A percentile compares a stretch with the other conserved stretches of the same genome.
Conservation (phyloP, 176 grass and related monocot genomes). For the Hyparrhenia diplandra region DNA sequence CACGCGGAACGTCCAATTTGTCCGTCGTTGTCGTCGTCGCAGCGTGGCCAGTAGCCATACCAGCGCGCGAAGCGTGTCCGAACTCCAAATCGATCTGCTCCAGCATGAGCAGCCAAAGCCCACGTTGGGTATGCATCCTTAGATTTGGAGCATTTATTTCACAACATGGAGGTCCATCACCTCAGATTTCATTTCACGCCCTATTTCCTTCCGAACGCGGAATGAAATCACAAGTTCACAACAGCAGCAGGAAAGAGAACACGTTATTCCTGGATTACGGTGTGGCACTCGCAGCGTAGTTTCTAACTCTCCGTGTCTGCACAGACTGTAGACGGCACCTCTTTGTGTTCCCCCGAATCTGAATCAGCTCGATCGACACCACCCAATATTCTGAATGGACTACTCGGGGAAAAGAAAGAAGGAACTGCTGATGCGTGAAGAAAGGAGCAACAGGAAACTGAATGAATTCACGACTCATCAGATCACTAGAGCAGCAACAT, state of each 20-base stretch:
- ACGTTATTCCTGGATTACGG: background rate
- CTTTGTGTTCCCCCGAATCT: background rate
- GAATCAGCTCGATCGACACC: constrained; percentile 2
- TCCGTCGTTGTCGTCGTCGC: background rate
- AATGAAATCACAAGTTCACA: no score
- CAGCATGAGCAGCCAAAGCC: background rate
- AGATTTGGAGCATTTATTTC: background rate
- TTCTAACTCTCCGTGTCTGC: no score
- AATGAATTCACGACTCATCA: background rate
- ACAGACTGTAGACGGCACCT: no score
- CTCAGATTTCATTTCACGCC: background rate
- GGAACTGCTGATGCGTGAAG: background rate
- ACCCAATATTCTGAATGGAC: background rate
- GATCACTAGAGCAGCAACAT: background rate
- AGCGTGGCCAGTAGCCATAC: no score
- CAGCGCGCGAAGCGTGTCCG: background rate
- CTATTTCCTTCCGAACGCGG: background rate
- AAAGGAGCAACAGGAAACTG: background rate
- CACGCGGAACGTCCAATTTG: background rate
- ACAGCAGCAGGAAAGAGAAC: no score
- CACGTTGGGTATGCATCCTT: background rate
- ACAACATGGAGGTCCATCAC: background rate
- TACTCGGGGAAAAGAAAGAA: background rate
- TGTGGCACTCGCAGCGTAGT: background rate
- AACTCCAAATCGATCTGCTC: background rate